Base-by-base conservation (phyloP, 1,139 yeast genomes). In the Candida tunisiensis region DNA sequence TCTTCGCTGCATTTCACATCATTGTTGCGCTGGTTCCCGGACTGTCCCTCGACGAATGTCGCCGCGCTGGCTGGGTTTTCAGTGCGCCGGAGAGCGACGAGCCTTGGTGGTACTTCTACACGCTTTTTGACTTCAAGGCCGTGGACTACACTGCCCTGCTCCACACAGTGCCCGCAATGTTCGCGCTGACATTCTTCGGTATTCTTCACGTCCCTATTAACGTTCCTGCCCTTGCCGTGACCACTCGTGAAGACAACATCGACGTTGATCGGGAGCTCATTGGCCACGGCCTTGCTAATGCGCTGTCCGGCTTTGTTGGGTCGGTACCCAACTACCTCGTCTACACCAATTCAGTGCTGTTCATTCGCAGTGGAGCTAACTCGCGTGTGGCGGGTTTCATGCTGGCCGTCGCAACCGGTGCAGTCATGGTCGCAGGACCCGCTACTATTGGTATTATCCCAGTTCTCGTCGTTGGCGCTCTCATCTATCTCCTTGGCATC, bases 171-270 rank as follows among this genome's bases (percentile, higher is more conserved):
- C 98, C 98, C 6, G 77, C 93, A 4, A 88, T 88, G 95, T 57
- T 88, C 35, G 98, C 98, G 0, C 57, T 88, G 36, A 85, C 98
- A 0, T 88, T 88, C 47, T 88, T 88, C 44, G 98, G 98, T 4
- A 77, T 88, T 24, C 56, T 88, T 29, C 98, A 88, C 46, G 98
- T 88, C 8, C 98, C 98, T 4, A 88, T 88, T 36, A 88, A 88
- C 47, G 95, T 88, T 6, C 98, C 98, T 3, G 96, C 98, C 0
- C 60, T 88, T 31, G 95, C 96, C 1, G 91, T 88, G 11, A 77
- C 93, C 3, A 66, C 80, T 4, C 82, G 83, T 4, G 77, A 79
- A 64, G 75, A 74, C 36, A 54, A 61, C 28, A 69, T 78, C 36
- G 93, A 85, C 45, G 93, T 88, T 16, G 93, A 88, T 50, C 65